A percentile compares a stretch with the other conserved stretches of the same genome.
phyloP scores from a whole-genome alignment of 345 rosid species.

The Cardamine chenopodiifolia region DNA sequence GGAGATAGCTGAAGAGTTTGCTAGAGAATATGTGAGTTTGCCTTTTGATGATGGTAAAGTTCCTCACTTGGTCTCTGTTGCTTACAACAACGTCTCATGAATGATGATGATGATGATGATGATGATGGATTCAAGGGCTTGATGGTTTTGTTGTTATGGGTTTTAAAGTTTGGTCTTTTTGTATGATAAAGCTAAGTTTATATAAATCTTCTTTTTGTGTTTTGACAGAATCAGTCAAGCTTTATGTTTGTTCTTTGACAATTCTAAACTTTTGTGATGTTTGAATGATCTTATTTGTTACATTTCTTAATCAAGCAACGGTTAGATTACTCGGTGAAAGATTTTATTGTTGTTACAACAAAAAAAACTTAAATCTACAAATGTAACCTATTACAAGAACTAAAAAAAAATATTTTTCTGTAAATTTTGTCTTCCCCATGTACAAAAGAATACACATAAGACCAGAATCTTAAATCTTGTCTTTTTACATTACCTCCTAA shows the following conservation, averaged over 20 bases:
- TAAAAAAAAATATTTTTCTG: not conserved
- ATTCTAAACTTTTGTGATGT: slow-evolving; percentile 7
- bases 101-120: not conserved
- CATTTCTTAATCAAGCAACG: not conserved
- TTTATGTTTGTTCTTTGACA: slow-evolving; percentile 19
- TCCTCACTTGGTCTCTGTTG: slow-evolving; percentile 61
- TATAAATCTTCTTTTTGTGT: slow-evolving; percentile 7
- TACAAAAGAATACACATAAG: slow-evolving; percentile 65
- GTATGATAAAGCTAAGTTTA: slow-evolving; percentile 31
- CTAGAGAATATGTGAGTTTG: slow-evolving; percentile 62
- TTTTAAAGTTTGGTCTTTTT: not conserved
- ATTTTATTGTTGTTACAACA: not conserved
- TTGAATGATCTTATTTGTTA: not conserved
- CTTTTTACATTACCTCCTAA: slow-evolving; percentile 34
- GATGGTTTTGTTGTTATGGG: not conserved
- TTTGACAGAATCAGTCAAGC: not conserved
- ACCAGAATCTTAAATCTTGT: slow-evolving; percentile 40
- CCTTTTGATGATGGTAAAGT: slow-evolving; percentile 77
- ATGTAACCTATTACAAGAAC: slow-evolving; percentile 16
- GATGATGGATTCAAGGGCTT: not conserved
- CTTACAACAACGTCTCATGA: slow-evolving; percentile 34
- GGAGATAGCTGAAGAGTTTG: slow-evolving; percentile 76
- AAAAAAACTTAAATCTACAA: not conserved
- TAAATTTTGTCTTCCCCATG: slow-evolving; percentile 36
- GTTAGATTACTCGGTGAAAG: not conserved